A percentile compares a stretch with the other conserved stretches of the same genome.
These are phyloP conservation scores for Morella rubra DNA, from an alignment of 306 rosid species.

Conservation along the genomic window DNA sequence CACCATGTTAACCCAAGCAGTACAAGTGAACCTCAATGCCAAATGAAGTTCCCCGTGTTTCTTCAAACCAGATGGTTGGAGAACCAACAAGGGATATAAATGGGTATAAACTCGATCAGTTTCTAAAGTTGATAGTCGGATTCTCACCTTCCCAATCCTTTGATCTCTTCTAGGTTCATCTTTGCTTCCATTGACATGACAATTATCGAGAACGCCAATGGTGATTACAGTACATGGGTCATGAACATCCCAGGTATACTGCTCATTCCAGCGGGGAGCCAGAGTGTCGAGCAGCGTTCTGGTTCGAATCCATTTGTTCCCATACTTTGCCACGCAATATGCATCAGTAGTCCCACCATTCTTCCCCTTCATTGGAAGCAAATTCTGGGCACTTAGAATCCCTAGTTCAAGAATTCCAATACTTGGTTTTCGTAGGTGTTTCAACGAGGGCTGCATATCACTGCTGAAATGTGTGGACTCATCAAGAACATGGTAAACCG, in stretches of 20 bases:
- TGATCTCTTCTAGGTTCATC: slow-evolving; percentile 57
- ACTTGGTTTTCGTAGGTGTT: slow-evolving; percentile 50
- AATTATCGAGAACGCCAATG: slow-evolving; percentile 75
- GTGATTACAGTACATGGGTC: slow-evolving; percentile 94
- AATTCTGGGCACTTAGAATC: slow-evolving; percentile 75
- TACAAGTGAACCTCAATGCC: slow-evolving; percentile 87
- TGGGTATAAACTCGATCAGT: slow-evolving; percentile 77
- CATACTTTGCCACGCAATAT: slow-evolving; percentile 93
- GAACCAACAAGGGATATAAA: slow-evolving; percentile 79
- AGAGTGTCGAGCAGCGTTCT: slow-evolving; percentile 77
- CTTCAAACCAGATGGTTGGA: slow-evolving; percentile 62
- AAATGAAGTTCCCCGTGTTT: slow-evolving; percentile 93
- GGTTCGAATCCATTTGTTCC: slow-evolving; percentile 91
- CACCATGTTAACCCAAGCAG: slow-evolving; percentile 81
- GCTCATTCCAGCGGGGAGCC: slow-evolving; percentile 92
- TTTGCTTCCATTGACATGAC: slow-evolving; percentile 59
- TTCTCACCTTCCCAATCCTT: slow-evolving; percentile 87
- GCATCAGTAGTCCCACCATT: slow-evolving; percentile 79
- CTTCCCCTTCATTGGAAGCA: slow-evolving; percentile 76
- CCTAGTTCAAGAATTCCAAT: slow-evolving; percentile 91
- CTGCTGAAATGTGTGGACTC: slow-evolving; percentile 94
- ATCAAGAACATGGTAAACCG: slow-evolving; percentile 89
- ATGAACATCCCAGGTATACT: slow-evolving; percentile 88
- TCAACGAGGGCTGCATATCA: slow-evolving; percentile 87
- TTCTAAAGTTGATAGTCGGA: slow-evolving; percentile 84